Conservation (phyloP, 2,329 filamentous ascomycete species). For the Nakataea oryzae region DNA sequence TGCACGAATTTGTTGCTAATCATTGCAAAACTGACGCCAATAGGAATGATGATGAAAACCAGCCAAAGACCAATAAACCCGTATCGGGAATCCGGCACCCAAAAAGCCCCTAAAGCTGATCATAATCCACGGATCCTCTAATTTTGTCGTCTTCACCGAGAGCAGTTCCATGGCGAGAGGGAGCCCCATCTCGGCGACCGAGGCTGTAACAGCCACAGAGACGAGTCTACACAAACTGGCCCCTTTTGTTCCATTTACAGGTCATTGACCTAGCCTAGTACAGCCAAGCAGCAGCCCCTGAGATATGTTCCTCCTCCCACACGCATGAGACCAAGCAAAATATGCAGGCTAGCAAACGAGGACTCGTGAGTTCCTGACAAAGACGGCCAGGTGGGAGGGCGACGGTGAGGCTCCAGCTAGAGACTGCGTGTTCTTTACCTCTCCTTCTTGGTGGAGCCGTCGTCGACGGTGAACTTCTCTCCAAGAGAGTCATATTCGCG, state of each 20-base stretch:
- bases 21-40: background rate
- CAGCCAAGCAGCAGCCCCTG: background rate
- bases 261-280: too few species aligned
- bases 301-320: background rate
- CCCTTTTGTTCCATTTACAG: too few species aligned
- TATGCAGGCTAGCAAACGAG: background rate
- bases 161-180: background rate
- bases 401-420: too few species aligned
- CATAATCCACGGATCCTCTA: background rate
- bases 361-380: background rate
- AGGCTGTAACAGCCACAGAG: too few species aligned
- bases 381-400: background rate
- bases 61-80: background rate
- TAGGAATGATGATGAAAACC: background rate
- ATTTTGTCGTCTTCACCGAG: background rate
- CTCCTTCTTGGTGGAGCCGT: constrained; percentile 44
- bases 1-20: background rate
- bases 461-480: constrained; percentile 60
- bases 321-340: background rate
- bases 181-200: background rate
- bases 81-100: background rate
- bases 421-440: background rate
- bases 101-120: background rate
- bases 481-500: constrained; percentile 79
- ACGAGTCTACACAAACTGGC: too few species aligned